A percentile compares a stretch with the other conserved stretches of the same genome.
Conservation (phyloP, 495 filamentous ascomycete species). For the Hypoxylon rickii region DNA sequence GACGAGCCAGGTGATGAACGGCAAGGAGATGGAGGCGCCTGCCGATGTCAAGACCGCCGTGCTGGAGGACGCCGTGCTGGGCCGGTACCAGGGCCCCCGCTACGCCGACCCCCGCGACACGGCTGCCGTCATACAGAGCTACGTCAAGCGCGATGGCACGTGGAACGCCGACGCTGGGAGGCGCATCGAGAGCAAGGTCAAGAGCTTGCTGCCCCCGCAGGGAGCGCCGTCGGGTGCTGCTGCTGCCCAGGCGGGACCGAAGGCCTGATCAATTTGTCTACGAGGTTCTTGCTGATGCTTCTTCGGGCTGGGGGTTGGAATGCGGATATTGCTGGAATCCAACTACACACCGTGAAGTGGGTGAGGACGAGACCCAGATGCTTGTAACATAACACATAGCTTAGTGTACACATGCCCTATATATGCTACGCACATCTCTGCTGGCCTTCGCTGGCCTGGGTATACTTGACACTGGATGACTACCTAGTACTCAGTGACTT, state of each 20-base stretch:
- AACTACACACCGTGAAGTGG: too few species aligned
- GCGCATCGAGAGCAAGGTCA: constrained; percentile 42
- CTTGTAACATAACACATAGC: constrained; percentile 22
- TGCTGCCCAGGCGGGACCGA: too few species aligned
- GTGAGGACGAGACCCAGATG: too few species aligned
- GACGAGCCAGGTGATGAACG: constrained; percentile 5
- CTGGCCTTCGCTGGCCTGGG: too few species aligned
- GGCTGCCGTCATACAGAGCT: constrained; percentile 39
- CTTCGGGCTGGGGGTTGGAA: too few species aligned
- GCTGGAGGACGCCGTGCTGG: constrained; percentile 45
- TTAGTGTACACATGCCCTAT: constrained; percentile 25
- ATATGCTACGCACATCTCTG: constrained; percentile 7
- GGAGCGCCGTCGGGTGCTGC: not conserved
- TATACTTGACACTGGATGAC: too few species aligned
- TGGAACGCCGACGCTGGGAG: constrained; percentile 40
- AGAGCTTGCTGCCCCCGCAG: constrained; percentile 30
- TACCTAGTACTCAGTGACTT: too few species aligned
- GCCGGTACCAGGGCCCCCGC: constrained; percentile 44
- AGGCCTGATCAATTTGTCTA: too few species aligned
- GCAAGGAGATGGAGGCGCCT: constrained; percentile 12
- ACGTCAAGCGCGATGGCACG: constrained; percentile 44
- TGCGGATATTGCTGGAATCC: too few species aligned
- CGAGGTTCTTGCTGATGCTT: too few species aligned
- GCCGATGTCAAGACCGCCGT: constrained; percentile 42
- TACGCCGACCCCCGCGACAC: constrained; percentile 40